phyloP scores from a whole-genome alignment of 768 basidiomycete species.

The Termitomyces sp. region DNA sequence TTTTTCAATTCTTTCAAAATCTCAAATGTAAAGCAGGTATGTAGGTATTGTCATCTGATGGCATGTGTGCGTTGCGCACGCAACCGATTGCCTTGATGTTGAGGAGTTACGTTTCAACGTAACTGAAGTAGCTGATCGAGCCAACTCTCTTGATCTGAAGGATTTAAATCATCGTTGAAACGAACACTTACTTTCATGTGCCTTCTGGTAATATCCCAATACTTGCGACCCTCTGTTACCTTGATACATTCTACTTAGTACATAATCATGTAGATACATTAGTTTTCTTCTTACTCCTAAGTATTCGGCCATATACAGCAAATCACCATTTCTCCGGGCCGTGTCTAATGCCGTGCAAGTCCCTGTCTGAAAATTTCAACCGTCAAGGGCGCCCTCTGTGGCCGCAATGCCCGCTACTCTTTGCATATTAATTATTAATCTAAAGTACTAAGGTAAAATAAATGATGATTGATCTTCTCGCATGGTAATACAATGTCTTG shows the following conservation, averaged over 20 bases:
- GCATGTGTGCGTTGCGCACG: conserved; percentile 38
- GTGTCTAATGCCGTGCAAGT: no score
- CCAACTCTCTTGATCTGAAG: not conserved
- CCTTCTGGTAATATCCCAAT: not conserved
- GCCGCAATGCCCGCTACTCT: no score
- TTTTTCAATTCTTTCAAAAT: not conserved
- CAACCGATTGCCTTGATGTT: conserved; percentile 28
- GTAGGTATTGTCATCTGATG: conserved; percentile 30
- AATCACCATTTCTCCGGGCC: no score
- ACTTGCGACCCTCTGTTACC: not conserved
- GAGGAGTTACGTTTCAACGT: not conserved
- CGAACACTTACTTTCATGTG: not conserved
- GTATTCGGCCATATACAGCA: no score
- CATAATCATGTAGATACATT: no score
- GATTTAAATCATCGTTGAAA: not conserved
- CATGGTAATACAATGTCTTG: no score
- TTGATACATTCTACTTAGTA: not conserved
- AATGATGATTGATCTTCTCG: no score
- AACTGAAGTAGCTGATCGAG: not conserved
- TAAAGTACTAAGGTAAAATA: no score
- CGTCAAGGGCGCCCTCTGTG: no score
- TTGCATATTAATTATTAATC: no score
- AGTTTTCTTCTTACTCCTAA: no score
- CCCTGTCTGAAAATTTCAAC: no score
- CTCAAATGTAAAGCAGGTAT: conserved; percentile 29